Evolutionary conservation across 352 stramenopile species (phyloP), one percentile per base, ranked within the genome.

Genomic region (Globisporangium alternatum): DNA sequence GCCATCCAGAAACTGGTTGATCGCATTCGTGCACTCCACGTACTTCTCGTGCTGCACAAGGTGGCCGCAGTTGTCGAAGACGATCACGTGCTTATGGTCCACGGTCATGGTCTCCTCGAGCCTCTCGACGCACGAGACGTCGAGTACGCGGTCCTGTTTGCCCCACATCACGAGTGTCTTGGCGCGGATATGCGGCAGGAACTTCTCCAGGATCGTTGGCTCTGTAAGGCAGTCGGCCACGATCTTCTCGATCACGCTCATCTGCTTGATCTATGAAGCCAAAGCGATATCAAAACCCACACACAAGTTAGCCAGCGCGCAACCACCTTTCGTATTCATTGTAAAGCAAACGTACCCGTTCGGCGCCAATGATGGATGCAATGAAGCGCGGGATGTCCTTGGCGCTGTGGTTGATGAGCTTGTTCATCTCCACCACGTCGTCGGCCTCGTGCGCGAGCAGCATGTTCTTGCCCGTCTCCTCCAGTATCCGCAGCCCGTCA

Each of bases 141-240:
- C 81, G 12, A 93, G 60, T 12, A 93, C 76, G 57, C 75, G 76
- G 45, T 93, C 83, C 48, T 89, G 71, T 52, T 89, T 80, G 53
- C 83, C 83, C 83, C 81, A 93, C 67, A 93, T 81, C 3, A 93
- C 74, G 13, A 90, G 64, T 43, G 76, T 85, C 51, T 74, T 82
- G 6, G 73, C 74, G 4, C 67, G 69, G 64, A 93, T 93, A 21
- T 64, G 64, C 10, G 79, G 76, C 19, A 93, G 56, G 13, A 83
- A 65, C n/a, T 87, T 69, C 56, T 93, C 83, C 28, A 93, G 64
- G 28, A 90, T 66, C 1, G 78, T 84, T 35, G 70, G 78, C 37
- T 90, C 72, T 28, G 70, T 59, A 31, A 88, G 55, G n/a, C 74
- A 80, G 63, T 90, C 83, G 0, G 51, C 22, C 3, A 87, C 72